Evolutionary conservation across 176 grass and related monocot genomes (phyloP), one percentile per base, ranked within the genome.

Genomic region (Aegilops tauschii): DNA sequence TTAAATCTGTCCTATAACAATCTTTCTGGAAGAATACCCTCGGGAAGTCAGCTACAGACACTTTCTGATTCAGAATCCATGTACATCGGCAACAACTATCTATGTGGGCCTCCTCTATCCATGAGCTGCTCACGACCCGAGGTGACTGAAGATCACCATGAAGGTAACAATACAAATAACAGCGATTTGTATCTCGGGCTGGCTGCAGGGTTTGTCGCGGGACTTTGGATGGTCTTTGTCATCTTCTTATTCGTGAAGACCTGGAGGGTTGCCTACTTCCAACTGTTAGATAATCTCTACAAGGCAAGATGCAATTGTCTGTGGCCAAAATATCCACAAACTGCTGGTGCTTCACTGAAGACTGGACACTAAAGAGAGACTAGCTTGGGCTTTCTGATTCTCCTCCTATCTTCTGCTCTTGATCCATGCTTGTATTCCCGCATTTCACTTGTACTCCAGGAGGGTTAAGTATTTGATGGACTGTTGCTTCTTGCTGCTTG

Each of bases 21-120:
- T 52, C 49, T 52, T 17, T 18, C 81, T 86, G 81, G 82, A 76
- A 72, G 21, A 77, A 91, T 88, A 61, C 85, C 85, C 2, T 87
- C 47, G 1, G 84, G 80, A 1, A 14, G 52, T 54, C 84, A 83
- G 61, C 65, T 86, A 1, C 54, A 78, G 12, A 66, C 74, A 78
- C 74, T 87, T 5, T 8, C 0, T 9, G 73, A 78, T 59, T 0
- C 34, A 12, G 37, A n/a, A 17, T 87, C 31, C 0, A 80, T 61
- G 2, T 87, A 83, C 13, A 16, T 31, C 6, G 89, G 89, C 21
- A 90, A 90, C 31, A 9, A 75, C 6, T 50, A 77, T n/a, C 71
- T 88, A 8, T 91, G 85, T 25, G 81, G 85, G 6, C 30, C n/a
- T 20, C 81, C 89, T 58, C 16, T 90, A 56, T 1, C 14, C 6